Evolutionary conservation across 1,284 basidiomycete genomes (phyloP).

Genomic region (Bjerkandera adusta): DNA sequence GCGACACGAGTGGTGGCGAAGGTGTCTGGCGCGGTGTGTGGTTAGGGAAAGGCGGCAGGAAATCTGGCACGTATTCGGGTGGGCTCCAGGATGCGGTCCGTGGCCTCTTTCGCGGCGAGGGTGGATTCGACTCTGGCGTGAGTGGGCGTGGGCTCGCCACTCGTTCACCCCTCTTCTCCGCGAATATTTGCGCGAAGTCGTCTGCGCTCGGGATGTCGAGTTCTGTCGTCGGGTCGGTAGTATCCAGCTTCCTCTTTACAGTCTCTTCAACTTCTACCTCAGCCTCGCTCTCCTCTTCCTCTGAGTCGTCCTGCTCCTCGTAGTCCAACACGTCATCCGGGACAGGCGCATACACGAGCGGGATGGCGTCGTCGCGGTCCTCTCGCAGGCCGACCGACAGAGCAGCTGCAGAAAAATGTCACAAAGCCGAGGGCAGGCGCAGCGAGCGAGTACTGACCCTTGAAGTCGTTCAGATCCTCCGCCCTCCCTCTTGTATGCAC

Average conservation of each 20-base stretch:
- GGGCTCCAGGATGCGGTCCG: slow-evolving; percentile 56
- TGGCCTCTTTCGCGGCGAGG: slow-evolving; percentile 53
- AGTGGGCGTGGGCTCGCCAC: slow-evolving; percentile 30
- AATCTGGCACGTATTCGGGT: slow-evolving; percentile 60
- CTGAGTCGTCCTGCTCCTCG: slow-evolving; percentile 33
- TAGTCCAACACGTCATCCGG: slow-evolving; percentile 31
- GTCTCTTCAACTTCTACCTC: slow-evolving; percentile 24
- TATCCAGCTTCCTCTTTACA: neutral
- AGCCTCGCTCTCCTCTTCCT: slow-evolving; percentile 32
- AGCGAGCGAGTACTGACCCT: slow-evolving; percentile 46
- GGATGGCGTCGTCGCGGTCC: slow-evolving; percentile 52
- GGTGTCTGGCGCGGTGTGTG: slow-evolving; percentile 31
- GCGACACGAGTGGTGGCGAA: slow-evolving; percentile 32
- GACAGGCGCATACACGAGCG: slow-evolving; percentile 49
- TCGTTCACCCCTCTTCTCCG: slow-evolving; percentile 10
- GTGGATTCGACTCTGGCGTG: slow-evolving; percentile 50
- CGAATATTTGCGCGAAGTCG: neutral
- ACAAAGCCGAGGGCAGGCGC: slow-evolving; percentile 19
- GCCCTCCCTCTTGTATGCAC: slow-evolving; percentile 55
- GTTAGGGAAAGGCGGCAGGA: slow-evolving; percentile 64
- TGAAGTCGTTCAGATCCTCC: slow-evolving; percentile 70
- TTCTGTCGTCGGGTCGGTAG: neutral
- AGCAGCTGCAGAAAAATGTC: slow-evolving; percentile 43
- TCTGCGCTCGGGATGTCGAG: neutral
- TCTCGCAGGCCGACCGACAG: slow-evolving; percentile 55